These are phyloP conservation scores for Trypanosoma vivax DNA, from an alignment of 208 protist genomes.

Conservation along the genomic window DNA sequence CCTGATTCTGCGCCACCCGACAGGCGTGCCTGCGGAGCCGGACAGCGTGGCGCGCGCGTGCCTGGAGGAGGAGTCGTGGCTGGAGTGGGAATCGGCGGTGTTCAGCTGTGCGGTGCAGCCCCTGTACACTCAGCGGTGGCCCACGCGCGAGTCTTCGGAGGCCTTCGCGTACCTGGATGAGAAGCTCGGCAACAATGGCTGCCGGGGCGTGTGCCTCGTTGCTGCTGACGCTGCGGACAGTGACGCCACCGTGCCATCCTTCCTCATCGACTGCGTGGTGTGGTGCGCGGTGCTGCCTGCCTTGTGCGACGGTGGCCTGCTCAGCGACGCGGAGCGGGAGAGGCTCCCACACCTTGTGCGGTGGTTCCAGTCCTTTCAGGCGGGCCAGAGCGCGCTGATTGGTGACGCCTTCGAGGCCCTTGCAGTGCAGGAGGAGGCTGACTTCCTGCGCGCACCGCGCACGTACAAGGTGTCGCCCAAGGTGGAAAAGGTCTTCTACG, in stretches of 20 bases:
- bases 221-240: background rate
- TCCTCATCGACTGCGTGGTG: constrained; percentile 66
- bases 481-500: constrained; percentile 72
- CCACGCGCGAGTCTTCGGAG: constrained; percentile 34
- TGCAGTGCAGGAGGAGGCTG: constrained; percentile 75
- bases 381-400: constrained; percentile 43
- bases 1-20: constrained; percentile 14
- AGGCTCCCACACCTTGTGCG: constrained; percentile 46
- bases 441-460: constrained; percentile 77
- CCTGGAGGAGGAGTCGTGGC: constrained; percentile 65
- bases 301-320: constrained; percentile 70
- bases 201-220: constrained; percentile 16
- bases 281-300: constrained; percentile 68
- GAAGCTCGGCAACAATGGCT: constrained; percentile 29
- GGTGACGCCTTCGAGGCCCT: constrained; percentile 48
- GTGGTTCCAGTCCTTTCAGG: constrained; percentile 68
- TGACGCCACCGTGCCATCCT: constrained; percentile 17
- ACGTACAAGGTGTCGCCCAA: constrained; percentile 57
- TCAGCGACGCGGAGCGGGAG: constrained; percentile 30
- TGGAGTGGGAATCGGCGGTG: constrained; percentile 73
- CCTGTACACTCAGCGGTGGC: constrained; percentile 60
- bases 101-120: constrained; percentile 46
- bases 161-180: constrained; percentile 55
- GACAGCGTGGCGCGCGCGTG: constrained; percentile 10
- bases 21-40: background rate